phyloP scores from a whole-genome alignment of 2,329 filamentous ascomycete species.

The Aspergillus brunneoviolaceus region DNA sequence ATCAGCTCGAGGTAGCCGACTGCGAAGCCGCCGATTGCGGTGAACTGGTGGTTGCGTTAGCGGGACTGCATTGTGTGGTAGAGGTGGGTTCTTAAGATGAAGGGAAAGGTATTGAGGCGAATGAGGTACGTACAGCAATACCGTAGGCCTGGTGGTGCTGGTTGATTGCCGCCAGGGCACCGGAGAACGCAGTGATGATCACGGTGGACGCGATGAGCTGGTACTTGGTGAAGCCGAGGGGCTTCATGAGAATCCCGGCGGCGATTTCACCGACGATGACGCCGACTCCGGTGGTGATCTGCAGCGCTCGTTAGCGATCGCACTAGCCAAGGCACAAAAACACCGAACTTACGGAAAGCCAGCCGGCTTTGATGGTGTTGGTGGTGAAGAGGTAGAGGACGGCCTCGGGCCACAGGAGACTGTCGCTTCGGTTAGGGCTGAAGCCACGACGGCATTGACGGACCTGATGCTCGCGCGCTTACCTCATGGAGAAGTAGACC shows the following conservation, averaged over 20 bases:
- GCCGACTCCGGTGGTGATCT: conserved; percentile 3
- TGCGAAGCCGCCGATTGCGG: conserved; percentile 2
- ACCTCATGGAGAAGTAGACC: conserved; percentile 8
- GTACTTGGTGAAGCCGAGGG: conserved; percentile 1
- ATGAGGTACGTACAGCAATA: not conserved
- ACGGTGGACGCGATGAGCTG: not conserved
- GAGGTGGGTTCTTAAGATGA: not conserved
- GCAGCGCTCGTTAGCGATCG: not conserved
- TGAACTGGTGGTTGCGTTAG: not conserved
- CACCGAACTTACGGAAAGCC: not conserved
- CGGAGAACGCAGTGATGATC: conserved; percentile 5
- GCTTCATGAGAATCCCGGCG: conserved; percentile 1
- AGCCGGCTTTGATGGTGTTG: conserved; percentile 1
- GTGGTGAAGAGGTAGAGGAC: conserved; percentile 1
- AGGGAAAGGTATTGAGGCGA: not conserved
- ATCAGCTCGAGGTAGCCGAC: conserved; percentile 7
- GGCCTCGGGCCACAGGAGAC: conserved; percentile 2
- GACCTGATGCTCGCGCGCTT: not conserved
- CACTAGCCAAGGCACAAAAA: too few relatives aligned
- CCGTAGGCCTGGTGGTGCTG: conserved; percentile 1
- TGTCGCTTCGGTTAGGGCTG: not conserved
- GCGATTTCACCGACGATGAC: conserved; percentile 3
- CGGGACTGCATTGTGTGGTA: not conserved
- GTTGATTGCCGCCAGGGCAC: conserved; percentile 3
- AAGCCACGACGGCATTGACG: too few relatives aligned